A percentile compares a stretch with the other conserved stretches of the same genome.
phyloP scores from a whole-genome alignment of 768 basidiomycete genomes.

The Mrakia frigida region DNA sequence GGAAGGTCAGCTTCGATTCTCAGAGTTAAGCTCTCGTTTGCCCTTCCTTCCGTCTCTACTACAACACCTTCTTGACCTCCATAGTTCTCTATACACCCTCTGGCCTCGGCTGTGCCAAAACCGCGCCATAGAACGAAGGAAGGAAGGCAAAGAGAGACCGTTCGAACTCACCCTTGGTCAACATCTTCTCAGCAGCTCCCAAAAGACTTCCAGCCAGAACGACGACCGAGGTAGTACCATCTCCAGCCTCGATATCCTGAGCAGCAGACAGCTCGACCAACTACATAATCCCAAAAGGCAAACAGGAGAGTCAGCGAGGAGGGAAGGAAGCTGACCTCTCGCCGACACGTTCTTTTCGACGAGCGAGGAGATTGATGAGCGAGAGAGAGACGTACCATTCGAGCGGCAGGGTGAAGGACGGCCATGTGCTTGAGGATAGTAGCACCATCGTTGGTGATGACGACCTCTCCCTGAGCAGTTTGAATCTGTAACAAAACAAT shows the following conservation, averaged over 20 bases:
- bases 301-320: background rate
- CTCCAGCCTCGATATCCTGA: conserved; percentile 97
- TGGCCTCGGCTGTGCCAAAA: too few species aligned
- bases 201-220: conserved; percentile 90
- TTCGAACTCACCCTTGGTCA: conserved; percentile 63
- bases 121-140: background rate
- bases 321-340: background rate
- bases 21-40: background rate
- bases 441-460: conserved; percentile 98
- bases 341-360: conserved; percentile 1
- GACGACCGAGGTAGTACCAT: conserved; percentile 96
- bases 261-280: conserved; percentile 95
- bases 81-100: background rate
- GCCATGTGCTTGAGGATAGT: conserved; percentile 90
- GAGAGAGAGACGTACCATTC: conserved; percentile 64
- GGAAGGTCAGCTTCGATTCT: background rate
- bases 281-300: conserved; percentile 48
- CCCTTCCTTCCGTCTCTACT: background rate
- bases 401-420: conserved; percentile 93
- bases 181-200: conserved; percentile 92
- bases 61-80: too few species aligned
- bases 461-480: conserved; percentile 91
- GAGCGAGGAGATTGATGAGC: background rate
- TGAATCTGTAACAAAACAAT: conserved; percentile 62
- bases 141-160: background rate